These are phyloP conservation scores for Ceratocystiopsis sp. DNA, from an alignment of 2,329 filamentous ascomycete genomes.

Conservation along the genomic window DNA sequence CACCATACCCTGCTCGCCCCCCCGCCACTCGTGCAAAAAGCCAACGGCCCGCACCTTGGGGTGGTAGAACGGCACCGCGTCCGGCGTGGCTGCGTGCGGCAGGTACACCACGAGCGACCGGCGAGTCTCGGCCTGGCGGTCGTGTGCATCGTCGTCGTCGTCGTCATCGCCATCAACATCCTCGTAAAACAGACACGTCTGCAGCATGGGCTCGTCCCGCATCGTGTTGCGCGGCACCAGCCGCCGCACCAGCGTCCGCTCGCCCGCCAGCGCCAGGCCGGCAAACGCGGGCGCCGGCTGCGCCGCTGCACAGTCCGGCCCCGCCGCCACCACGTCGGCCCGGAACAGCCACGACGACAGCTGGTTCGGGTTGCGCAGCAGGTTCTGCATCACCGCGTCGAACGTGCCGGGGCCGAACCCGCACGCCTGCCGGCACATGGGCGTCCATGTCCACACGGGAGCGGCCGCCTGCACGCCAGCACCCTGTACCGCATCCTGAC, in stretches of 20 bases:
- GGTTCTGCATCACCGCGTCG: slow-evolving; percentile 50
- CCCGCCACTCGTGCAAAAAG: slow-evolving; percentile 51
- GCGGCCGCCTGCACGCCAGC: background rate
- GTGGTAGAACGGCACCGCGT: slow-evolving; percentile 74
- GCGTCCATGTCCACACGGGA: slow-evolving; percentile 26
- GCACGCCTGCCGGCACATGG: slow-evolving; percentile 38
- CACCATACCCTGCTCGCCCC: slow-evolving; percentile 10
- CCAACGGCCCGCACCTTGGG: slow-evolving; percentile 58
- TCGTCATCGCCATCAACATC: slow-evolving; percentile 6
- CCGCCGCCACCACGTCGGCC: slow-evolving; percentile 50
- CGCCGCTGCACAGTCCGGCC: slow-evolving; percentile 5
- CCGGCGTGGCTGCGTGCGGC: slow-evolving; percentile 46
- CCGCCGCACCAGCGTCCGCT: slow-evolving; percentile 53
- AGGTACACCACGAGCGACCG: slow-evolving; percentile 55
- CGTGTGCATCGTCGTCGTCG: slow-evolving; percentile 1
- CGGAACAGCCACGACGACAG: slow-evolving; percentile 64
- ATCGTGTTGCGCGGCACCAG: slow-evolving; percentile 69
- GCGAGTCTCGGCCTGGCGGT: slow-evolving; percentile 4
- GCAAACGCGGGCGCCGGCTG: slow-evolving; percentile 8
- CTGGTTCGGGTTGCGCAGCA: slow-evolving; percentile 64
- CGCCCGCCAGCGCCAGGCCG: slow-evolving; percentile 18
- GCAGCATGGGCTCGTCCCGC: slow-evolving; percentile 57
- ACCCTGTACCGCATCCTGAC: background rate
- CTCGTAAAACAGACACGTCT: slow-evolving; percentile 63
- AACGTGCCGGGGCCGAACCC: slow-evolving; percentile 48